Evolutionary conservation across 768 basidiomycete genomes (phyloP), one percentile per base, ranked within the genome.

Genomic region (Kondoa malvinella): DNA sequence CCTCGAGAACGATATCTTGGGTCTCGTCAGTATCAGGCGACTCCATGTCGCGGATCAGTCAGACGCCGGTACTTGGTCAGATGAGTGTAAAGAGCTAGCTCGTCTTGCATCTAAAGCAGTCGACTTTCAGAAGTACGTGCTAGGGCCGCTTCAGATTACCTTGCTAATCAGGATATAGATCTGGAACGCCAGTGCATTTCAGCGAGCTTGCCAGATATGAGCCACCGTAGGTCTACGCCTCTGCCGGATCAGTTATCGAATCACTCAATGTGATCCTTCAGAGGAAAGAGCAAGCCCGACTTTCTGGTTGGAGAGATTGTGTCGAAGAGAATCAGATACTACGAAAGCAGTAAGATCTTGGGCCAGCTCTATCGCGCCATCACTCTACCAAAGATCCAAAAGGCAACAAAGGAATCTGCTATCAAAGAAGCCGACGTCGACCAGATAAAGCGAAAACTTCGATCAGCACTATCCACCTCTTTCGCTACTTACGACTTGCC

Each of bases 31-130:
- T 27, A 64, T 32, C 12, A 4, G 21, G 16, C 14, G 31, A 12
- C 30, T 64, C 8, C n/a, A 25, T n/a, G 34, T 64, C 21, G 63
- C 63, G 8, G 63, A 64, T 32, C 63, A 64, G 25, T 4, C 8
- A 27, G 26, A 25, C 4, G 31, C 21, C 26, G 63, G 63, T 25
- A 8, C 63, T 4, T 64, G 31, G 29, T 25, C 26, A n/a, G 26
- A 25, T 21, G 31, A 64, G 14, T 64, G 63, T 32, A 31, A 27
- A 25, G n/a, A 14, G 4, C 31, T 64, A 17, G 63, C 63, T 14
- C 12, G 32, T 25, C 25, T 31, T 4, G 31, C 29, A 8, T 33
- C 26, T 25, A 31, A 64, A 32, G 63, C 63, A 4, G 63, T 64
- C 26, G 63, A 64, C 31, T 64, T 64, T 27, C 63, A 8, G 26